Conservation (phyloP, 345 rosid genomes). For the Boechera divaricarpa region DNA sequence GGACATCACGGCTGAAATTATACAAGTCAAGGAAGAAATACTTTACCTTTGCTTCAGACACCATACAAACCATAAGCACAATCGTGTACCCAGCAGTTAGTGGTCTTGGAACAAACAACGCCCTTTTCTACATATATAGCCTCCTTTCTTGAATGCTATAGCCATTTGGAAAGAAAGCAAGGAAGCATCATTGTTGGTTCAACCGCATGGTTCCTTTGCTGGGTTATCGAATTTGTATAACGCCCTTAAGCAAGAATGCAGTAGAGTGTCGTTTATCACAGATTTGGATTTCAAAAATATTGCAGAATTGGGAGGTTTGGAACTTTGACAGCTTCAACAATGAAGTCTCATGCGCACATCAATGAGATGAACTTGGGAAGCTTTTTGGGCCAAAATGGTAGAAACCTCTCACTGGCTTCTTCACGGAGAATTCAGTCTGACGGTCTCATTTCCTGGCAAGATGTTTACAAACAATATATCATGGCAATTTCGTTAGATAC, state of each 20-base stretch:
- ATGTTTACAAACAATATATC: slow-evolving; percentile 71
- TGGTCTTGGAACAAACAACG: slow-evolving; percentile 83
- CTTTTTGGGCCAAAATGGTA: slow-evolving; percentile 90
- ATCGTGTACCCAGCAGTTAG: slow-evolving; percentile 80
- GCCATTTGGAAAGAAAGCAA: slow-evolving; percentile 58
- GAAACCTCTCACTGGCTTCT: slow-evolving; percentile 53
- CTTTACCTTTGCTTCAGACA: slow-evolving; percentile 62
- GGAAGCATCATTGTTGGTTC: slow-evolving; percentile 48
- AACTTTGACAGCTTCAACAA: slow-evolving; percentile 62
- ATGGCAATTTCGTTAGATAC: slow-evolving; percentile 56
- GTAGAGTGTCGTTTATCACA: slow-evolving; percentile 73
- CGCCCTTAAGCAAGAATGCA: slow-evolving; percentile 75
- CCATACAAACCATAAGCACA: slow-evolving; percentile 61
- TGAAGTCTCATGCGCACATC: slow-evolving; percentile 69
- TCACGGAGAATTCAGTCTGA: slow-evolving; percentile 53
- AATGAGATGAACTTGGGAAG: slow-evolving; percentile 69
- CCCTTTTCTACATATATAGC: slow-evolving; percentile 73
- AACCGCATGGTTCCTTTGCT: slow-evolving; percentile 44
- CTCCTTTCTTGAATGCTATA: slow-evolving; percentile 83
- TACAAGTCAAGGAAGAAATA: slow-evolving; percentile 68
- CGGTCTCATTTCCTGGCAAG: slow-evolving; percentile 67
- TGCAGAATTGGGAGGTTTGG: slow-evolving; percentile 65
- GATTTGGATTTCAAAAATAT: slow-evolving; percentile 86
- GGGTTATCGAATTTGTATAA: slow-evolving; percentile 58
- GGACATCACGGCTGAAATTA: slow-evolving; percentile 74